Evolutionary conservation across 768 basidiomycete genomes (phyloP), one percentile per base, ranked within the genome.

Genomic region (Naganishia onofrii): DNA sequence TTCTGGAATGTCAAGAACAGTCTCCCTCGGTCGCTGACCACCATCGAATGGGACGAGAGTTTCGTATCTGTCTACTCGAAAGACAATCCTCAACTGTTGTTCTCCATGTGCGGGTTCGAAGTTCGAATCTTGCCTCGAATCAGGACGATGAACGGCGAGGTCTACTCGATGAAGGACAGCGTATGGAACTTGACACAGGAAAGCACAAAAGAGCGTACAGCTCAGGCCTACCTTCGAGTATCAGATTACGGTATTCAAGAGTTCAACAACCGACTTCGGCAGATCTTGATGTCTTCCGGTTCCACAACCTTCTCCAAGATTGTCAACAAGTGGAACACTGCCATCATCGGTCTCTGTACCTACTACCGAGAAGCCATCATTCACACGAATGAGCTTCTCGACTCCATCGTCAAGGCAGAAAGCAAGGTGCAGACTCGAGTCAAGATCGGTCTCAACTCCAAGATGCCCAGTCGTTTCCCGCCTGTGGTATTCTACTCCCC

Each of bases 1-100:
- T 98, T 96, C 83, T 99, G 95, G 96, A 98, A 99, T 78, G 92
- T 98, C 81, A 96, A 97, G 83, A 93, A 97, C 81, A 91, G 91
- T 74, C 81, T 99, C 29, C 96, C 96, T 0, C 85, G 96, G 57
- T 96, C 95, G 19, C 83, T 99, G 72, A 98, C 96, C 0, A 97
- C 96, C 0, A 98, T 99, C 77, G 96, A 97, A 77, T 98, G 96
- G 96, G 95, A 98, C 72, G 93, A 97, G 78, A 93, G 94, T 0
- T 93, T 94, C 76, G 92, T 93, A 74, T 94, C 92, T 69, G 95
- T 98, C 55, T 99, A 91, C 82, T 97, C 94, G 9, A 91, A 91
- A 80, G 90, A 98, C 79, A 99, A 98, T 82, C 96, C 96, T 29
- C 96, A 99, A 75, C 83, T 99, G 31, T 84, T 99, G 51, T 99